Evolutionary conservation across 495 filamentous ascomycete genomes (phyloP).

Genomic region (Talaromyces proteolyticus): DNA sequence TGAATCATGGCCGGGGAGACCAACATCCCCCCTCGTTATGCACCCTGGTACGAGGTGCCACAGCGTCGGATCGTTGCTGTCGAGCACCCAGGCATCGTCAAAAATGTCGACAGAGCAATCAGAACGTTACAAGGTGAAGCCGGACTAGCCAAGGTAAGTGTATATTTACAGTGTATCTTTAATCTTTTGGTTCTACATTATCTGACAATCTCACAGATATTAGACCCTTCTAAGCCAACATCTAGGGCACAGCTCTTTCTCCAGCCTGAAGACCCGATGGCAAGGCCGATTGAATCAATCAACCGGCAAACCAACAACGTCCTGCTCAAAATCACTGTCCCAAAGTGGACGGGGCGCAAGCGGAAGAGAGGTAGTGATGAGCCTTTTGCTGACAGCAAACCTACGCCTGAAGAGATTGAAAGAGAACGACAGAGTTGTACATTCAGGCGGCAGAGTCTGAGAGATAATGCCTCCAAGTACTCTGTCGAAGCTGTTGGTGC

Average conservation of each 20-base stretch:
- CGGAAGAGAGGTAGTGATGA: slow-evolving; percentile 67
- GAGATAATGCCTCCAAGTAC: slow-evolving; percentile 66
- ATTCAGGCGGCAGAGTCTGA: slow-evolving; percentile 55
- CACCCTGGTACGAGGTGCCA: slow-evolving; percentile 57
- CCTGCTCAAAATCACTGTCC: slow-evolving; percentile 79
- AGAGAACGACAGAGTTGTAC: slow-evolving; percentile 4
- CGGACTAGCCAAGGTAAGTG: slow-evolving; percentile 56
- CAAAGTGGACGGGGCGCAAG: slow-evolving; percentile 79
- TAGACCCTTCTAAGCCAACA: slow-evolving; percentile 33
- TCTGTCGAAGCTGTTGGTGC: slow-evolving; percentile 63
- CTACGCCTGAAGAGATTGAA: slow-evolving; percentile 8
- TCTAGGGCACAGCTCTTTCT: slow-evolving; percentile 54
- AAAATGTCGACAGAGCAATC: slow-evolving; percentile 75
- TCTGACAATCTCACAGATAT: slow-evolving; percentile 22
- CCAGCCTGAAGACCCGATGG: slow-evolving; percentile 69
- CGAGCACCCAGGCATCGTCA: slow-evolving; percentile 83
- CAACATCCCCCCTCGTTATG: slow-evolving; percentile 12
- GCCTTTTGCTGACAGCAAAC: slow-evolving; percentile 43
- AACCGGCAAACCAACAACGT: slow-evolving; percentile 70
- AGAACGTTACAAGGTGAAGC: slow-evolving; percentile 66
- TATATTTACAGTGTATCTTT: background rate
- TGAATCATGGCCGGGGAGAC: background rate
- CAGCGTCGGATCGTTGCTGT: slow-evolving; percentile 61
- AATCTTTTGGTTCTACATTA: background rate
- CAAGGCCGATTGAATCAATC: slow-evolving; percentile 66